Evolutionary conservation across 345 rosid species (phyloP).

Genomic region (Euphorbia peplus): DNA sequence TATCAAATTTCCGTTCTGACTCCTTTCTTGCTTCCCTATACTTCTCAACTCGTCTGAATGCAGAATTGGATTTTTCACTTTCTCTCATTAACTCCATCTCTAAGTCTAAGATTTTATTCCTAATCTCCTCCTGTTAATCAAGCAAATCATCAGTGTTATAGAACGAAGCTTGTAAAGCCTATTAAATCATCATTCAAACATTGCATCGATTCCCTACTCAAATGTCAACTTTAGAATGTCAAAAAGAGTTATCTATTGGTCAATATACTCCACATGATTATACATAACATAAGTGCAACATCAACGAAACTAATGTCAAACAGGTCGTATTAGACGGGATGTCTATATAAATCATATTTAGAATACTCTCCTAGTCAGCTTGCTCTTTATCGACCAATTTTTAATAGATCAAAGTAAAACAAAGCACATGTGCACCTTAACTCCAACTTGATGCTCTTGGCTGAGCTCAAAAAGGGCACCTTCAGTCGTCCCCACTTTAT

Average conservation of each 20-base stretch:
- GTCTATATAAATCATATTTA: too few species aligned
- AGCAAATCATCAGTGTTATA: slow-evolving; percentile 11
- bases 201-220: not conserved
- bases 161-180: not conserved
- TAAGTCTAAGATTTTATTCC: slow-evolving; percentile 54
- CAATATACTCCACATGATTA: too few species aligned
- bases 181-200: not conserved
- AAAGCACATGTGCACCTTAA: slow-evolving; percentile 46
- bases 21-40: slow-evolving; percentile 65
- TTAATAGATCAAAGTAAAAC: not conserved
- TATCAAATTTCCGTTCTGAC: slow-evolving; percentile 69
- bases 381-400: not conserved
- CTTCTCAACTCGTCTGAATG: slow-evolving; percentile 53
- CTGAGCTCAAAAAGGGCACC: slow-evolving; percentile 51
- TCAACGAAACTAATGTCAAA: too few species aligned
- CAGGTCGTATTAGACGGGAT: too few species aligned
- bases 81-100: slow-evolving; percentile 54
- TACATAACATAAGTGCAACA: too few species aligned
- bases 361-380: too few species aligned
- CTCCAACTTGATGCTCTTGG: slow-evolving; percentile 49
- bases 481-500: slow-evolving; percentile 51
- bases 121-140: slow-evolving; percentile 69
- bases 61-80: slow-evolving; percentile 49
- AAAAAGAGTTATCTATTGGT: too few species aligned
- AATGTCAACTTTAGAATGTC: not conserved